Evolutionary conservation across 352 stramenopile genomes (phyloP), one percentile per base, ranked within the genome.

Genomic region (Aphanomyces stellatus): DNA sequence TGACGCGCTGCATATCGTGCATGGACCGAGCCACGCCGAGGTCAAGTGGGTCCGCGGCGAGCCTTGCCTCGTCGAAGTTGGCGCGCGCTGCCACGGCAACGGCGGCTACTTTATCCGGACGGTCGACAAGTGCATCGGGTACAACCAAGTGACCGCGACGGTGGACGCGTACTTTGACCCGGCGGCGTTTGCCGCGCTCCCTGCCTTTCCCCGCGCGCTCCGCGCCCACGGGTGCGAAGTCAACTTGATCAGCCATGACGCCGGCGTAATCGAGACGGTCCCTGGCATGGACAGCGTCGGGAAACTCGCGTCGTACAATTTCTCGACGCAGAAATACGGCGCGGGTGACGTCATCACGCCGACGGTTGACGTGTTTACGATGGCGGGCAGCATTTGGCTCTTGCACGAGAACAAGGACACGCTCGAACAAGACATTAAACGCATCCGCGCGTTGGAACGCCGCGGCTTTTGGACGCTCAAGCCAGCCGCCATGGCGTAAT

Each of bases 31-130:
- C 24, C 60, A 68, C n/a, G 60, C 60, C 46, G 60, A 68, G 28
- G 51, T 68, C 41, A 68, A 57, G 46, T 61, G 48, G 22, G 22
- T 51, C 27, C n/a, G 17, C 28, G 22, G 27, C 22, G 41, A 61
- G 33, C 82, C 81, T 19, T 91, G 84, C 71, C 73, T 95, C 25
- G 81, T 95, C 4, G 84, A 93, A 74, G 81, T 91, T 64, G 88
- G 88, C 63, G 86, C 80, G 63, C 75, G 87, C 46, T 85, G 79
- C 59, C 87, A 93, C 70, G 87, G 87, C 27, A 84, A 80, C 51
- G 80, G 93, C 70, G 87, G 81, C 49, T 86, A 74, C 46, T 89
- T 80, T 78, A 31, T 73, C 25, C 72, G 78, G 10, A 72, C 90
- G 11, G 71, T 71, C 31, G 51, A 76, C 30, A 69, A 70, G 25